These are phyloP conservation scores for Sphagnurus paluster DNA, from an alignment of 1,284 basidiomycete genomes.

Conservation along the genomic window DNA sequence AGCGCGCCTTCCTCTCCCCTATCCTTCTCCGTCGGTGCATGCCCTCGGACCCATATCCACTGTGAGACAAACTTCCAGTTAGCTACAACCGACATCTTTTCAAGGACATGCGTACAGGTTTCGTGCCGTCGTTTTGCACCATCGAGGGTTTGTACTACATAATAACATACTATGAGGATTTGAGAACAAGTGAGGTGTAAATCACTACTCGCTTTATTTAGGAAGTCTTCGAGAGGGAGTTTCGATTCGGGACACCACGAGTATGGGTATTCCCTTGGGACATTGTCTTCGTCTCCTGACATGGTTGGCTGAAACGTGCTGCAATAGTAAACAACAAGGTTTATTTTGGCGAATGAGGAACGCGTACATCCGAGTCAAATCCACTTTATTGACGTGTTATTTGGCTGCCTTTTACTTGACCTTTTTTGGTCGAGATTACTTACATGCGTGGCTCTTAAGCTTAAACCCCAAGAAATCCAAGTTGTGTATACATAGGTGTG, in stretches of 20 bases:
- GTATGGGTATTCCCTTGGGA: conserved; percentile 40
- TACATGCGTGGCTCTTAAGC: no score
- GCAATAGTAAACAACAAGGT: not conserved
- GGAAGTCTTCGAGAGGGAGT: conserved; percentile 43
- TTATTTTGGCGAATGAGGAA: not conserved
- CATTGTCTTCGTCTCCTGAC: conserved; percentile 31
- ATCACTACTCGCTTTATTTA: conserved; percentile 41
- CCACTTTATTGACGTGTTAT: conserved; percentile 11
- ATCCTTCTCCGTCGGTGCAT: conserved; percentile 26
- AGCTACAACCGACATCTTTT: not conserved
- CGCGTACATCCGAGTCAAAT: not conserved
- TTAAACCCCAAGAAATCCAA: no score
- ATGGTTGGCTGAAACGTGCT: conserved; percentile 7
- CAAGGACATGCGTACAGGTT: conserved; percentile 50
- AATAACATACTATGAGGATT: not conserved
- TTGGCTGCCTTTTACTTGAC: conserved; percentile 1
- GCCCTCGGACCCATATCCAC: conserved; percentile 68
- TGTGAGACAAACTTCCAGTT: conserved; percentile 22
- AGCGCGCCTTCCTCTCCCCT: conserved; percentile 35
- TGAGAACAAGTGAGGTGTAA: not conserved
- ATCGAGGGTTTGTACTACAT: conserved; percentile 68
- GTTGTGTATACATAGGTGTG: no score
- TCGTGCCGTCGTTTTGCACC: conserved; percentile 72
- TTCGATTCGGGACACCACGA: conserved; percentile 41
- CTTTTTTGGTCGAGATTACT: no score